Evolutionary conservation across 1,284 basidiomycete species (phyloP).

Genomic region (Pyrrhoderma lamaoense): DNA sequence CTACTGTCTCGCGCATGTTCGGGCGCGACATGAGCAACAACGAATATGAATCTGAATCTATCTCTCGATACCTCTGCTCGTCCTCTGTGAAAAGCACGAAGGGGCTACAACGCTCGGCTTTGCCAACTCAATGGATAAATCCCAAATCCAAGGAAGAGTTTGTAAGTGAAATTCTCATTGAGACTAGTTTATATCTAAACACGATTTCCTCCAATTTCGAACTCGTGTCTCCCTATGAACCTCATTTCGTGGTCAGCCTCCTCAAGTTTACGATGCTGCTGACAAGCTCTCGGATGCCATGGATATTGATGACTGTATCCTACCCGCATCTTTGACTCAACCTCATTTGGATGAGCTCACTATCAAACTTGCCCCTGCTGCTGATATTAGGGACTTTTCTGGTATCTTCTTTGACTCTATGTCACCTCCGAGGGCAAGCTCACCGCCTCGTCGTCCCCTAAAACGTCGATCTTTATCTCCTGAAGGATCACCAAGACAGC

Average conservation of each 20-base stretch:
- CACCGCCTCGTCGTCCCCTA: conserved; percentile 40
- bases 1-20: conserved; percentile 57
- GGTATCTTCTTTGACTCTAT: conserved; percentile 53
- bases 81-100: conserved; percentile 33
- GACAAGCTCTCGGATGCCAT: conserved; percentile 20
- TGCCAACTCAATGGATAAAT: conserved; percentile 58
- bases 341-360: conserved; percentile 23
- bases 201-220: no score
- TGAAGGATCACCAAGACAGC: conserved; percentile 35
- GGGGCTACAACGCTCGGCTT: conserved; percentile 47
- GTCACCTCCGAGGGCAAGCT: conserved; percentile 39
- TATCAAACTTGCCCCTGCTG: conserved; percentile 37
- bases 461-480: conserved; percentile 69
- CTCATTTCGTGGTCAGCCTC: conserved; percentile 1
- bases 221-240: no score
- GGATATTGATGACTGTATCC: conserved; percentile 26
- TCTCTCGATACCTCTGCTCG: conserved; percentile 35
- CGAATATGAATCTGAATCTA: conserved; percentile 27
- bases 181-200: neutral
- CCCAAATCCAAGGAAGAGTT: conserved; percentile 3
- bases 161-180: conserved; percentile 7
- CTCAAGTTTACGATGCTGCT: neutral
- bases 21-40: conserved; percentile 62
- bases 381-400: conserved; percentile 45
- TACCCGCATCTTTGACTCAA: conserved; percentile 26